Evolutionary conservation across 2,329 filamentous ascomycete genomes (phyloP), one percentile per base, ranked within the genome.

Genomic region (Exutisphaerella laricina): DNA sequence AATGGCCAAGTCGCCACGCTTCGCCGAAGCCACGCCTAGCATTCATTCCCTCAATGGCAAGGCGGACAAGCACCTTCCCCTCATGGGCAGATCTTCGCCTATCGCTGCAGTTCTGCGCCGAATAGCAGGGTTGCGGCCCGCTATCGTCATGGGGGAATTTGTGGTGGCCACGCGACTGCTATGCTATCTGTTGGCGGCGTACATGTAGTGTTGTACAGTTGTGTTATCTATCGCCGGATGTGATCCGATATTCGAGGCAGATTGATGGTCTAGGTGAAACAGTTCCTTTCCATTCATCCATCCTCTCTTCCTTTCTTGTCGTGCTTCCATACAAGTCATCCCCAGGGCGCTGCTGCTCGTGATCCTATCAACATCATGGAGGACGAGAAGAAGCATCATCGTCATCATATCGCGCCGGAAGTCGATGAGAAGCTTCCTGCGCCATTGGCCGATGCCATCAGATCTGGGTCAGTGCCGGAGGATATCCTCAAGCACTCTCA

Each of bases 401-500:
- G 33, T 1, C 33, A 35, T n/a, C 3, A 23, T n/a, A 20, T 35
- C 33, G n/a, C 14, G 18, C 42, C 49, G 6, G 55, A 59, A 4
- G 43, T 50, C 17, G 58, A 61, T 17, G 55, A 58, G 47, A 45
- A 54, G 4, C 23, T 58, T 3, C 47, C 58, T 5, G 43, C 29
- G 10, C 53, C 54, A 13, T 38, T 56, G 10, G 54, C 51, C 9
- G 56, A 58, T 32, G 55, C 60, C 3, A 51, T 60, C 6, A 45
- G 55, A 4, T 50, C 46, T 36, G 60, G 57, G 12, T 56, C 49
- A 13, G 55, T 63, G 4, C 54, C 51, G 7, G 56, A 55, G n/a
- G 65, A 58, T 5, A 61, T 74, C 23, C 57, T 73, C 41, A 69
- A 75, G 52, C 75, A 78, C 53, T 68, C 72, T 2, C 69, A 76